Base-by-base conservation (phyloP, 2,329 filamentous ascomycete genomes). In the Penicillium oxalicum region DNA sequence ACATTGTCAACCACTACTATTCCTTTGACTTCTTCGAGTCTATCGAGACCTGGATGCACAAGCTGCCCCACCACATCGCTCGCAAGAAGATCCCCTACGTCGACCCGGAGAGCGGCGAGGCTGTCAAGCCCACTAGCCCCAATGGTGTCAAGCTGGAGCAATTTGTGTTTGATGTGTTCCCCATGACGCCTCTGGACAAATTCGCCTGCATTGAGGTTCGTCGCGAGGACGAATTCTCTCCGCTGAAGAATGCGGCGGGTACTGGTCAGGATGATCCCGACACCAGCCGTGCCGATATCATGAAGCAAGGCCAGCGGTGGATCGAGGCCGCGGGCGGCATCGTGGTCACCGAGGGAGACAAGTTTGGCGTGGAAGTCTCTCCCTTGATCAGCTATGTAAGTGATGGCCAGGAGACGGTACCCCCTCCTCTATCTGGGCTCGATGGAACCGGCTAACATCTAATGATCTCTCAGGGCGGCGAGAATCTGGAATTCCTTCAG, bases 1-100 rank as follows among this genome's bases (percentile, higher is more conserved):
- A 98, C 77, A 98, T 98, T 61, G 93, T 98, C 74, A 98, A 98
- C 79, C 93, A 98, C 79, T 98, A 97, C 81, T 98, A 98, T 77
- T 95, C 89, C 40, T 91, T 91, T 77, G 76, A 80, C 59, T 97
- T 96, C 80, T 80, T 98, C 42, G 87, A 95, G 70, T 86, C 82
- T 55, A 95, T 96, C 61, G 90, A 93, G 49, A 75, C 83, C 61
- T 96, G 89, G 88, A 83, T 82, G 13, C 79, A 90, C 74, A 83
- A 85, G 70, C 81, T 98, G 45, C 91, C 91, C 12, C 93, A 97
- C 71, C 93, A 98, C 77, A 84, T 98, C 55, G 93, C 93, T 39
- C 84, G 87, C 70, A 98, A 98, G 86, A 98, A 98, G 87, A 98
- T 98, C 54, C 91, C 91, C 9, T 85, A 82, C 67, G 80, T 88